Percentiles rank a stretch among this genome's conserved stretches.
phyloP scores from a whole-genome alignment of 2,329 filamentous ascomycete genomes.

The Epichloe scottii region DNA sequence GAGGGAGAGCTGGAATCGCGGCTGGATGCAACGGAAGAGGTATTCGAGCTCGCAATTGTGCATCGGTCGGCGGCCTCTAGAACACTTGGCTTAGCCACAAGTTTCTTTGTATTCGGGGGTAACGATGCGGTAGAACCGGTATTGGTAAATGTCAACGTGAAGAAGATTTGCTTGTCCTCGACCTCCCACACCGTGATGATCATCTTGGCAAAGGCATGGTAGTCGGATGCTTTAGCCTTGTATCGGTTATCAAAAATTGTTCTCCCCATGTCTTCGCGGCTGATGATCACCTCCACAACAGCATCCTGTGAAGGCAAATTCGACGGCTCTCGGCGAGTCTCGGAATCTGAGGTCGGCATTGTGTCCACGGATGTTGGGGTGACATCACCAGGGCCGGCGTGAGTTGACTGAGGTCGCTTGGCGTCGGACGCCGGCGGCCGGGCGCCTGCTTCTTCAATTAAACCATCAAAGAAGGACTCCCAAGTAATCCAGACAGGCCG shows the following conservation, averaged over 20 bases:
- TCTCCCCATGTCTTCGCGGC: slow-evolving; percentile 32
- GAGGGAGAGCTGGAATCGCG: slow-evolving; percentile 34
- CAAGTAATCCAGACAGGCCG: slow-evolving; percentile 45
- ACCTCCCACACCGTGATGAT: slow-evolving; percentile 63
- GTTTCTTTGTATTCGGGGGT: slow-evolving; percentile 22
- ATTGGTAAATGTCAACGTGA: slow-evolving; percentile 63
- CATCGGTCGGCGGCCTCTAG: slow-evolving; percentile 35
- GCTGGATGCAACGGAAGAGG: slow-evolving; percentile 34
- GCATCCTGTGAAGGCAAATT: slow-evolving; percentile 40
- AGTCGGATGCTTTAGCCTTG: slow-evolving; percentile 24
- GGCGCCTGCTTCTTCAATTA: slow-evolving; percentile 31
- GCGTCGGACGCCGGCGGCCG: slow-evolving; percentile 14
- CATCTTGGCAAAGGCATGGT: slow-evolving; percentile 53
- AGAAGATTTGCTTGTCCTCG: slow-evolving; percentile 56
- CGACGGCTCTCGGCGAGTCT: slow-evolving; percentile 18
- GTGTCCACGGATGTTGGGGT: slow-evolving; percentile 22
- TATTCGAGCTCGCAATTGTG: slow-evolving; percentile 30
- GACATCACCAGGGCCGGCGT: slow-evolving; percentile 19
- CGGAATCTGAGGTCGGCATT: slow-evolving; percentile 13
- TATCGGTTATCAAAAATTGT: slow-evolving; percentile 22
- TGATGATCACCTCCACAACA: slow-evolving; percentile 55
- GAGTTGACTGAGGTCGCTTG: slow-evolving; percentile 9
- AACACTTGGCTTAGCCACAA: slow-evolving; percentile 25
- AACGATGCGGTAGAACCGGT: slow-evolving; percentile 29
- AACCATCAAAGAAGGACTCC: slow-evolving; percentile 44